Base-by-base conservation (phyloP, 768 basidiomycete species). In the Candolleomyces efflorescens region DNA sequence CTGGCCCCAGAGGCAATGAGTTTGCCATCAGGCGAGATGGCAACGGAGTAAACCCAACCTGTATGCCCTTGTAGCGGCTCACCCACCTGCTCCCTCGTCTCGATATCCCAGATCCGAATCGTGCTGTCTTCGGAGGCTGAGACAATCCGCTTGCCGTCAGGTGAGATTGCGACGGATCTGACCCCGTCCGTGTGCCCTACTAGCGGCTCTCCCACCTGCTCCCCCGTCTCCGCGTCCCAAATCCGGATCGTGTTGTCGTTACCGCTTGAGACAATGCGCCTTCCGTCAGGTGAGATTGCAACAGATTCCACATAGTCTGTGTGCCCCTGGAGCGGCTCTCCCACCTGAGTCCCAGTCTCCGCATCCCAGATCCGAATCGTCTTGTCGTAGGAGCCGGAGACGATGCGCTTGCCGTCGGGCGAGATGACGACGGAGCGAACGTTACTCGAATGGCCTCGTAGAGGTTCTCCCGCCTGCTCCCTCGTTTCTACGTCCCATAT, bases 1-100 rank as follows among this genome's bases (percentile, higher is more conserved):
- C 52, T 11, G 3, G 67, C 77, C 17, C 71, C 69, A 18, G 77
- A 77, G 3, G 67, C 74, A 27, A 75, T 59, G 23, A 64, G 66
- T 27, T 17, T 26, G 3, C 62, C 64, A 52, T 67, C 64, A 1
- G 65, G 60, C 2, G 65, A 68, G 54, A 64, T 69, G 20, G 62
- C 60, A 27, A 68, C 63, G 12, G 60, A 62, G 4, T 9, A 55
- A 15, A 69, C 64, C 5, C 26, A 17, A 38, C 56, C 56, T 11
- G 23, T 54, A 49, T 68, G 67, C 9, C 59, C 63, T 49, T 54
- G 13, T 60, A 69, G 32, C 7, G 26, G 54, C 49, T 17, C 52
- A 22, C 9, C 32, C 2, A 32, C 2, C 5, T 32, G 32, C 5
- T 5, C 32, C 5, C 32, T 11, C 5, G 32, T 32, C 32, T 32